Evolutionary conservation across 441 rosid species (phyloP), one percentile per base, ranked within the genome.

Genomic region (Arabidopsis hybrid): DNA sequence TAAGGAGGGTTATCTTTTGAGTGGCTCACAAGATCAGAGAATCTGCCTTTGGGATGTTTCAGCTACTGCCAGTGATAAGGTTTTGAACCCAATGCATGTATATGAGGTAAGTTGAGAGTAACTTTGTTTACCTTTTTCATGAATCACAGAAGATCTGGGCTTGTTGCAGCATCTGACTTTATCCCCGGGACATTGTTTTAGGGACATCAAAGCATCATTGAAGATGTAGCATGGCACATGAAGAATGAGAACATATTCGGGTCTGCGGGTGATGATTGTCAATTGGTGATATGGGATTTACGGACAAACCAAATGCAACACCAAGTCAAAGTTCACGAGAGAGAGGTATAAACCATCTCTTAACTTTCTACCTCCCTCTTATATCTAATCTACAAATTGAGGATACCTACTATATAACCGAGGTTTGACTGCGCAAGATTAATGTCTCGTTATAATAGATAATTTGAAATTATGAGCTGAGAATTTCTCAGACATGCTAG

Each of bases 211-310:
- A 84, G 78, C 70, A 83, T 78, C 50, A 93, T 90, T 51, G 97
- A 84, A 76, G 96, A 90, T 69, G 98, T 87, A 14, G 82, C 97
- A 5, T 91, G 98, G 97, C 97, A 93, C 81, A 72, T 82, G 82
- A 85, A 87, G 87, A 83, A 91, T 64, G 94, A 87, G 63, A 82
- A 80, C 67, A 67, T 93, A 71, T 91, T 93, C 75, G 97, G 96
- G 32, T 93, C 98, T 35, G 90, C 84, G 0, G 89, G 93, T 39
- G 96, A 86, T 87, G 96, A 91, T 81, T 81, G 95, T 60, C 86
- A 58, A 51, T 53, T 89, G 80, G 86, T 87, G 76, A 85, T 91
- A 50, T 93, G 97, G 92, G 98, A 93, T 80, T 56, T 86, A 81
- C 87, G 96, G 38, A 86, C 92, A 47, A 88, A 83, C 78, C 86